phyloP scores from a whole-genome alignment of 2,329 filamentous ascomycete genomes.

The Didymella pomorum region DNA sequence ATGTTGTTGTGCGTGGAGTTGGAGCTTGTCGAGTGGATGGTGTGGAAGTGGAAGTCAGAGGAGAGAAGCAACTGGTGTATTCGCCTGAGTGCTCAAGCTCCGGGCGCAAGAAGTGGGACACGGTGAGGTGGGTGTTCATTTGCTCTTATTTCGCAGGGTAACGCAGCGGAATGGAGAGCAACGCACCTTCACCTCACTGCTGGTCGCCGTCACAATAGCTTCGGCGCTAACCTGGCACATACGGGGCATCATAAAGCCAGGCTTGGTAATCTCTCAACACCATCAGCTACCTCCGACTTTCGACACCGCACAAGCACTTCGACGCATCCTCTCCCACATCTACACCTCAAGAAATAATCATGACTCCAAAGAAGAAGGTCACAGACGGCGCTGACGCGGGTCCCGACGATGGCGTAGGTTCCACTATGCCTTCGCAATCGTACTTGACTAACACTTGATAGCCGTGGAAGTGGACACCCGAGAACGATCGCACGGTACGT shows the following conservation, averaged over 20 bases:
- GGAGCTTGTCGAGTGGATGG: not conserved
- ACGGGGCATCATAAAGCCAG: not conserved
- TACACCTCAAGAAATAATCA: not conserved
- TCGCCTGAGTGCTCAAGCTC: not conserved
- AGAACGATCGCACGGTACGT: conserved; percentile 13
- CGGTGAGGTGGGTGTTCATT: not conserved
- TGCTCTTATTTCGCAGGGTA: not conserved
- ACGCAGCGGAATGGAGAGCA: not conserved
- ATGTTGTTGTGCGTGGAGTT: not conserved
- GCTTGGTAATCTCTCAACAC: not conserved
- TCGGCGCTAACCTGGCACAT: not conserved
- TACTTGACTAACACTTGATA: not conserved
- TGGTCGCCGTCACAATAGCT: conserved; percentile 1
- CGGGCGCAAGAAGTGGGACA: not conserved
- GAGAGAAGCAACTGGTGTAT: not conserved
- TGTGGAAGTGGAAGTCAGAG: not conserved
- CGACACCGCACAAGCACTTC: not conserved
- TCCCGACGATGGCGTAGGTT: not conserved
- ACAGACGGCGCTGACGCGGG: not conserved
- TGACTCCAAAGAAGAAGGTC: conserved; percentile 16
- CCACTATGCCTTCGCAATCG: not conserved
- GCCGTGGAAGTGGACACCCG: conserved; percentile 3
- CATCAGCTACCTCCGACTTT: not conserved
- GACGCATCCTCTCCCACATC: not conserved
- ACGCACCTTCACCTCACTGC: conserved; percentile 7